Evolutionary conservation across 2,329 filamentous ascomycete species (phyloP).

Genomic region (Pseudohalonectria lignicola): DNA sequence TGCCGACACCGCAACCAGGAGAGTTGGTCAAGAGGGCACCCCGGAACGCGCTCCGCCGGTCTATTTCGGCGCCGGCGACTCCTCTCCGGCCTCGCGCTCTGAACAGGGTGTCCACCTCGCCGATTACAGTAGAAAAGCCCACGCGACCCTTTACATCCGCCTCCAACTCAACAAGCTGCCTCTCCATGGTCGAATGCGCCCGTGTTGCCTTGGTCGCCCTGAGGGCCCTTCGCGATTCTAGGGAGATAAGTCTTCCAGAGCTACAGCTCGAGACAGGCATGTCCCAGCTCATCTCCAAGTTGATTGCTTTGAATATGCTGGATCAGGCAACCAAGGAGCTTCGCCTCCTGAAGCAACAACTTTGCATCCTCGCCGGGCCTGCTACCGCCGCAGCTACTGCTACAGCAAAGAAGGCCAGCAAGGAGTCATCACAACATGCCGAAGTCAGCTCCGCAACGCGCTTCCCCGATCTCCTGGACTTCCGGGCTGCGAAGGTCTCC

Average conservation of each 20-base stretch:
- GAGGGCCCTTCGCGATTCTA: slow-evolving; percentile 42
- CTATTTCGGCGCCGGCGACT: slow-evolving; percentile 46
- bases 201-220: slow-evolving; percentile 56
- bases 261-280: slow-evolving; percentile 66
- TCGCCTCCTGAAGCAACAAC: slow-evolving; percentile 49
- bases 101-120: slow-evolving; percentile 48
- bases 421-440: no score
- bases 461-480: slow-evolving; percentile 52
- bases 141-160: slow-evolving; percentile 5
- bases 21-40: slow-evolving; percentile 23
- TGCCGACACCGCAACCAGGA: slow-evolving; percentile 21
- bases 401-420: slow-evolving; percentile 16
- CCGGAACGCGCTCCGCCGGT: slow-evolving; percentile 36
- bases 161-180: slow-evolving; percentile 28
- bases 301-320: slow-evolving; percentile 53
- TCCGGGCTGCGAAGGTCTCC: slow-evolving; percentile 31
- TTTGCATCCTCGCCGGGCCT: slow-evolving; percentile 30
- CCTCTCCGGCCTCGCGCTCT: slow-evolving; percentile 51
- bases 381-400: slow-evolving; percentile 11
- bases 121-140: slow-evolving; percentile 21
- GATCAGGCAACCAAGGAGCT: slow-evolving; percentile 62
- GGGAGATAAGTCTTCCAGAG: slow-evolving; percentile 43
- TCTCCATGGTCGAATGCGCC: slow-evolving; percentile 57
- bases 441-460: no score
- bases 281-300: slow-evolving; percentile 55